Conservation (phyloP, 106 monocot species). For the Phalaenopsis equestris region DNA sequence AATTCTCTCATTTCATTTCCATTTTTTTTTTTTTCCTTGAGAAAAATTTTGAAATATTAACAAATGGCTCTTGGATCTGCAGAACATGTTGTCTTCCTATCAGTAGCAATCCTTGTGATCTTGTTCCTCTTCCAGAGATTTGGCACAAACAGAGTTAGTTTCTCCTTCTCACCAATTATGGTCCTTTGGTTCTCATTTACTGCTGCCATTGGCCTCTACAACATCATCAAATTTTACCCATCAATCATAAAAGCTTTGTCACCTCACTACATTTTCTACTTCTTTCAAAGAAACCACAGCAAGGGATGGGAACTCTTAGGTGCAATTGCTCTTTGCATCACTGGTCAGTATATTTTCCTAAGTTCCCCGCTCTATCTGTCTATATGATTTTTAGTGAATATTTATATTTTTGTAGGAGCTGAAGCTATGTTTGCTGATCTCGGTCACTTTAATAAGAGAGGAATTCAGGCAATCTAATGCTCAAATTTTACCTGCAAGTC, state of each 20-base stretch:
- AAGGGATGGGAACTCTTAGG: constrained; percentile 53
- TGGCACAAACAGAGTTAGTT: constrained; percentile 53
- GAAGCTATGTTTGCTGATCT: constrained; percentile 82
- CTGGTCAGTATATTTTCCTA: constrained; percentile 23
- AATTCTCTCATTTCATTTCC: background rate
- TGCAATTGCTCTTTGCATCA: constrained; percentile 43
- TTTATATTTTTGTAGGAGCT: constrained; percentile 28
- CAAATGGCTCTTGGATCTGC: background rate
- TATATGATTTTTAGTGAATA: background rate
- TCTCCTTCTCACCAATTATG: constrained; percentile 58
- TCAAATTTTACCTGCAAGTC: no score
- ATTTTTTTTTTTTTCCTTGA: background rate
- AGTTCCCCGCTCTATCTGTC: background rate
- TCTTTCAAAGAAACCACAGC: constrained; percentile 30
- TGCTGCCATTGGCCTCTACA: constrained; percentile 35
- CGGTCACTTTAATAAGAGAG: constrained; percentile 54
- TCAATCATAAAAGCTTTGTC: constrained; percentile 36
- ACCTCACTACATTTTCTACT: constrained; percentile 47
- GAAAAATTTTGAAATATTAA: background rate
- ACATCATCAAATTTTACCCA: constrained; percentile 47
- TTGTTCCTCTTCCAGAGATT: constrained; percentile 51
- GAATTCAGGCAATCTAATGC: constrained; percentile 37
- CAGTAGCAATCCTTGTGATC: constrained; percentile 37
- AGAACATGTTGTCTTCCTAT: constrained; percentile 36
- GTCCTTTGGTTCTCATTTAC: constrained; percentile 37